Evolutionary conservation across 1,284 basidiomycete genomes (phyloP), one percentile per base, ranked within the genome.

Genomic region (Heterobasidion annosum): DNA sequence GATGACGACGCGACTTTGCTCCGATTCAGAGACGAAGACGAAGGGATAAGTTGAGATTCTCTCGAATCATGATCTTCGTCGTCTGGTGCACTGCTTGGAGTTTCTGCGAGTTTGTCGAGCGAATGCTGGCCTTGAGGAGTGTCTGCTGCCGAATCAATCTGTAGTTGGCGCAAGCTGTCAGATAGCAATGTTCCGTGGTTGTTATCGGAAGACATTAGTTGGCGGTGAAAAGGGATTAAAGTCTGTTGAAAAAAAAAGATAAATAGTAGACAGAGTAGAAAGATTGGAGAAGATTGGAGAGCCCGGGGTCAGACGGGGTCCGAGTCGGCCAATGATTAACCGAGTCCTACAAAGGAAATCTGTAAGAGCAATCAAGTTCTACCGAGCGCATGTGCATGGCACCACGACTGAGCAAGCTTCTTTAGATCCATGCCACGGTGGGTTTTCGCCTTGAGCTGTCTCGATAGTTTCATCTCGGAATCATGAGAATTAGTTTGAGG

Each of bases 91-190:
- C 37, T 40, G 37, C 37, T 40, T 40, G 37, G 12, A 40, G n/a
- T 40, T 40, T 40, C 37, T 40, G 37, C 48, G 12, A 32, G 1
- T 18, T 12, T 13, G 18, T 33, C 25, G 2, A n/a, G 13, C 18
- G 32, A 25, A 15, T 35, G 3, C 34, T n/a, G 48, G 32, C 59
- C 59, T 34, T 46, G 49, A 45, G 25, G 48, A 32, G 46, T 50
- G 51, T 16, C 47, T 19, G 42, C 51, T 43, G 45, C 42, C 25
- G 40, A 15, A 46, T 54, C 57, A 40, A 67, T 48, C 56, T 67
- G 62, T 43, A 72, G 63, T 48, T 60, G 63, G 15, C 62, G 61
- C 16, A 72, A 63, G 53, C 65, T 65, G 50, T 68, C 58, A 9
- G 64, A 63, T 35, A 71, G 61, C 8, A 62, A 55, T 42, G 58